These are phyloP conservation scores for Trichoderma koningii DNA, from an alignment of 2,329 filamentous ascomycete species.

Conservation along the genomic window DNA sequence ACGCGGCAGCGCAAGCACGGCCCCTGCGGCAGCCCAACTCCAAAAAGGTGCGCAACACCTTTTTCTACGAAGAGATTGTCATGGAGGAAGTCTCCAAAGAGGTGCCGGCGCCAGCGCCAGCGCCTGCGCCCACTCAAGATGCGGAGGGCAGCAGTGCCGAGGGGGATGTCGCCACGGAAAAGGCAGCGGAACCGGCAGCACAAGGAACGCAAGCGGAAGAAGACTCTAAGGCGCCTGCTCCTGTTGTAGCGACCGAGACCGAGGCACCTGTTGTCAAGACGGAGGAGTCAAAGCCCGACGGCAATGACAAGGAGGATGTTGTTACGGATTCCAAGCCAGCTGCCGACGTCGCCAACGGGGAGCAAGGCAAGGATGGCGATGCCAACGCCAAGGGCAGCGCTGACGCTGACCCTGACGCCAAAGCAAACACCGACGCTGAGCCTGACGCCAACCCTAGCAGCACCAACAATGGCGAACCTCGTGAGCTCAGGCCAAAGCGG, in stretches of 20 bases:
- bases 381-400: no score
- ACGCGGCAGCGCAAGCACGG: conserved; percentile 54
- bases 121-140: conserved; percentile 30
- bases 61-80: conserved; percentile 70
- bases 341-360: conserved; percentile 32
- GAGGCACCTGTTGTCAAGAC: conserved; percentile 34
- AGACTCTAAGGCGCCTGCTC: conserved; percentile 13
- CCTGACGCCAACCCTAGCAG: neutral
- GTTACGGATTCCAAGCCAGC: conserved; percentile 26
- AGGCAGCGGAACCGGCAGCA: neutral
- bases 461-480: conserved; percentile 27
- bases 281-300: conserved; percentile 26
- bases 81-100: conserved; percentile 53
- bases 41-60: conserved; percentile 68
- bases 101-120: neutral
- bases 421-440: neutral
- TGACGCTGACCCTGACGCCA: no score
- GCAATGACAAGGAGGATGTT: neutral
- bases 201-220: conserved; percentile 15
- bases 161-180: neutral
- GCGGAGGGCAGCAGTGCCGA: conserved; percentile 35
- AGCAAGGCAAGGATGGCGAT: neutral
- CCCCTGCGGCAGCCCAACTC: conserved; percentile 68
- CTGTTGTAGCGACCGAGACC: conserved; percentile 25
- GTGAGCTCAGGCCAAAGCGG: conserved; percentile 56